Evolutionary conservation across 2,329 filamentous ascomycete genomes (phyloP), one percentile per base, ranked within the genome.

Genomic region (Colletotrichum endophyticum): DNA sequence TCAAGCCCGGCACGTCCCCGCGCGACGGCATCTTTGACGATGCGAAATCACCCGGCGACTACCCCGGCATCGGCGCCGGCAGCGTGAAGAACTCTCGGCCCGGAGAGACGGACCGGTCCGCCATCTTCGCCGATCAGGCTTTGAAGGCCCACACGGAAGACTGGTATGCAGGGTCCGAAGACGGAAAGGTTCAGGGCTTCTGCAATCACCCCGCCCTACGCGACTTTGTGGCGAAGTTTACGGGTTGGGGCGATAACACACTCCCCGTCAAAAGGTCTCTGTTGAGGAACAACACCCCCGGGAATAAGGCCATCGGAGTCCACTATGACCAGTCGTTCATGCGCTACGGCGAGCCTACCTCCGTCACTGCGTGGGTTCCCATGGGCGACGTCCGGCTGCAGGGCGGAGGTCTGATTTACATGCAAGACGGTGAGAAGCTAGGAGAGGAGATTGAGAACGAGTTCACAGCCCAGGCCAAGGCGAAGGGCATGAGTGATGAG

Each of bases 271-370:
- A 85, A 9, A 83, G 91, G 36, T 90, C 89, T 2, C 80, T 92
- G 13, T 80, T 92, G 69, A 83, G 91, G 49, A 92, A 92, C 77
- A 92, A 91, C 78, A 89, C 88, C 0, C 91, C 91, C 0, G 86
- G 87, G 0, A 91, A 89, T 66, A 89, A 90, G 77, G 89, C 90
- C 0, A 92, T 91, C 76, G 90, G 90, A 0, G 90, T 92, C 5
- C 91, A 92, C 76, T 92, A 92, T 78, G 90, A 92, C 78, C 90
- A 92, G 82, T 91, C 89, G 27, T 92, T 92, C 78, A 81, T 92
- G 64, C 81, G 90, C 2, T 81, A 91, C 79, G 91, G 90, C 2
- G 89, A 91, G 66, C 87, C 88, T 2, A 90, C 89, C 1, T 87
- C 86, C 34, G 82, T 92, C 1, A 92, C 90, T 5, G 90, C 89